A percentile compares a stretch with the other conserved stretches of the same genome.
Conservation (phyloP, 2,329 filamentous ascomycete genomes). For the Graphilbum sp. region DNA sequence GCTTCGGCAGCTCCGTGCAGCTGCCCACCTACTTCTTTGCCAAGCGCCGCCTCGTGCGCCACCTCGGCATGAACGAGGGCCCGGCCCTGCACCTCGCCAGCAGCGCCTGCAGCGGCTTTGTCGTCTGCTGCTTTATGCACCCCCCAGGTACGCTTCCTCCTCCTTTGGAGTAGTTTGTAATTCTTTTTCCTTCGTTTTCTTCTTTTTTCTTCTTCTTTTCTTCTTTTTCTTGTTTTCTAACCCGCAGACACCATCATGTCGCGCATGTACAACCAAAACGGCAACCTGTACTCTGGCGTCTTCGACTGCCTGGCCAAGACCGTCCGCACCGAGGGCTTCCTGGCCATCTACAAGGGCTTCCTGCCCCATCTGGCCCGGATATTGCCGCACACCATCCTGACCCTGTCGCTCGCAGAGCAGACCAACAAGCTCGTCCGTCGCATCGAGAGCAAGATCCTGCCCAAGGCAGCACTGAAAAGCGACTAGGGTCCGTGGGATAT, state of each 20-base stretch:
- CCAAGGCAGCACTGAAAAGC: slow-evolving; percentile 9
- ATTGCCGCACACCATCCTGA: slow-evolving; percentile 87
- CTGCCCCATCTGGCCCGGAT: slow-evolving; percentile 89
- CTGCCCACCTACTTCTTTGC: slow-evolving; percentile 97
- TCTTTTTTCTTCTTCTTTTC: neutral
- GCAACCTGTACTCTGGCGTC: slow-evolving; percentile 86
- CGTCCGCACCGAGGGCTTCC: slow-evolving; percentile 71
- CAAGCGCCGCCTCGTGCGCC: slow-evolving; percentile 67
- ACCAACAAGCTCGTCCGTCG: slow-evolving; percentile 83
- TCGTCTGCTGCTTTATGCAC: slow-evolving; percentile 96
- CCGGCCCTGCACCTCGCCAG: slow-evolving; percentile 76
- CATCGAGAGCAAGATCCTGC: slow-evolving; percentile 47
- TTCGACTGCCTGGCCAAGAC: slow-evolving; percentile 89
- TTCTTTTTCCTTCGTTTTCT: neutral
- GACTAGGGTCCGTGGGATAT: neutral
- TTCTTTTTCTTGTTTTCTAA: neutral
- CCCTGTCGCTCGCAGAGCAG: slow-evolving; percentile 85
- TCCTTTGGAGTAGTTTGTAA: too few relatives aligned
- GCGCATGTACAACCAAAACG: slow-evolving; percentile 95
- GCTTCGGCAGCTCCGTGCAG: slow-evolving; percentile 90
- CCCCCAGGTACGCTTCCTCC: slow-evolving; percentile 54
- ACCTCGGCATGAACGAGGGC: slow-evolving; percentile 81
- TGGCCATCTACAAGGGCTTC: slow-evolving; percentile 97
- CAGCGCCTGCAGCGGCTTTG: slow-evolving; percentile 81
- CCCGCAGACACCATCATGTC: slow-evolving; percentile 84